Conservation (phyloP, 441 rosid species). For the Lepidium campestre region DNA sequence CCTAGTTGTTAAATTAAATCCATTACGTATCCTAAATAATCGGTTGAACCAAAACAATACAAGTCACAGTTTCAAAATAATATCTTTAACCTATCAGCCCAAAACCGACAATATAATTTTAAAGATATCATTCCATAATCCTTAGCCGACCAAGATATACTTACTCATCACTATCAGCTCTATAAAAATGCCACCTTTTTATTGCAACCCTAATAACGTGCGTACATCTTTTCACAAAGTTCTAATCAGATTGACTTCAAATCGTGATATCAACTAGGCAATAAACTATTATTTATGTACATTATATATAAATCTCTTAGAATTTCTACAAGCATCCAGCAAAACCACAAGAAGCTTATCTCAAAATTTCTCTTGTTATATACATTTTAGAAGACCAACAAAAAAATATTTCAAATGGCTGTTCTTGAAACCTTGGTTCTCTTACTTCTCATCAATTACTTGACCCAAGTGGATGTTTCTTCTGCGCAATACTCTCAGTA, state of each 20-base stretch:
- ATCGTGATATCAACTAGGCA: slow-evolving; percentile 27
- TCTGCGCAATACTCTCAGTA: slow-evolving; percentile 13
- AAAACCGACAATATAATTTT: slow-evolving; percentile 1
- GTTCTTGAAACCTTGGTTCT: slow-evolving; percentile 3
- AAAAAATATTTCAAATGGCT: slow-evolving; percentile 10
- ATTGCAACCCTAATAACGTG: slow-evolving; percentile 17
- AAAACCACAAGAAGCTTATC: background rate
- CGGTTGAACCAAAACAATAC: background rate
- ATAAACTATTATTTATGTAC: background rate
- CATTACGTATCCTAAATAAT: background rate
- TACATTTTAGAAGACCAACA: background rate
- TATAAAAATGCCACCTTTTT: slow-evolving; percentile 2
- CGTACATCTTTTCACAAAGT: slow-evolving; percentile 12
- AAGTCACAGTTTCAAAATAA: background rate
- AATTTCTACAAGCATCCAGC: slow-evolving; percentile 4
- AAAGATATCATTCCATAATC: slow-evolving; percentile 12
- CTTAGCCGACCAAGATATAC: slow-evolving; percentile 19
- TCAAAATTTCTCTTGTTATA: background rate
- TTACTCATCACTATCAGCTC: slow-evolving; percentile 19
- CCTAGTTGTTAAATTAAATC: no score
- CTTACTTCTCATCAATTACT: slow-evolving; percentile 6
- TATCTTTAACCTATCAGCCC: slow-evolving; percentile 8
- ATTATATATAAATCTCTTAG: background rate
- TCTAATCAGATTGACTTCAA: slow-evolving; percentile 1
- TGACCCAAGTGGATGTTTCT: slow-evolving; percentile 12